Evolutionary conservation across 148 eudicot genomes (phyloP).

Genomic region (Persicaria maculosa): DNA sequence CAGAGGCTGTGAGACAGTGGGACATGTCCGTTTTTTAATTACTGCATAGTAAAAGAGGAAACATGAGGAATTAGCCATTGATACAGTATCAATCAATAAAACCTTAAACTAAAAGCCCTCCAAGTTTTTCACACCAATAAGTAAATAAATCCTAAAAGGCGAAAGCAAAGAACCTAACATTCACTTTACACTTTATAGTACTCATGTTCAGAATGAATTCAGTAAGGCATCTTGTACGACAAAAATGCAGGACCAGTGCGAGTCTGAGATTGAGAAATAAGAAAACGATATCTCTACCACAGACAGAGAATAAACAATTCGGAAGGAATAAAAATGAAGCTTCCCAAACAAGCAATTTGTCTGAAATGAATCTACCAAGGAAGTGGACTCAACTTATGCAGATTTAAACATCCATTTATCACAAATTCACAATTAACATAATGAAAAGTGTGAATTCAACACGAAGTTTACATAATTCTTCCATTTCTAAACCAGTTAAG

Average conservation of each 20-base stretch:
- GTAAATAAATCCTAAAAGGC: neutral
- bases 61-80: neutral
- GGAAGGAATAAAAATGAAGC: neutral
- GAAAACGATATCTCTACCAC: neutral
- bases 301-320: neutral
- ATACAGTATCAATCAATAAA: neutral
- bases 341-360: neutral
- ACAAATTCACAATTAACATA: neutral
- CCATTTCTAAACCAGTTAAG: neutral
- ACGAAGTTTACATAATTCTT: neutral
- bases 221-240: neutral
- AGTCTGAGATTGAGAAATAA: neutral
- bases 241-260: neutral
- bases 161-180: neutral
- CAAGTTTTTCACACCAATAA: neutral
- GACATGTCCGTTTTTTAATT: constrained; percentile 44
- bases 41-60: constrained; percentile 26
- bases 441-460: neutral
- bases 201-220: neutral
- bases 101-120: neutral
- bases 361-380: neutral
- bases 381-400: neutral
- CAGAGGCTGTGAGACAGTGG: constrained; percentile 24
- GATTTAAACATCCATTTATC: neutral
- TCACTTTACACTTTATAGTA: constrained; percentile 1